Evolutionary conservation across 2,329 filamentous ascomycete species (phyloP).

Genomic region (Penicillium sclerotigenum): DNA sequence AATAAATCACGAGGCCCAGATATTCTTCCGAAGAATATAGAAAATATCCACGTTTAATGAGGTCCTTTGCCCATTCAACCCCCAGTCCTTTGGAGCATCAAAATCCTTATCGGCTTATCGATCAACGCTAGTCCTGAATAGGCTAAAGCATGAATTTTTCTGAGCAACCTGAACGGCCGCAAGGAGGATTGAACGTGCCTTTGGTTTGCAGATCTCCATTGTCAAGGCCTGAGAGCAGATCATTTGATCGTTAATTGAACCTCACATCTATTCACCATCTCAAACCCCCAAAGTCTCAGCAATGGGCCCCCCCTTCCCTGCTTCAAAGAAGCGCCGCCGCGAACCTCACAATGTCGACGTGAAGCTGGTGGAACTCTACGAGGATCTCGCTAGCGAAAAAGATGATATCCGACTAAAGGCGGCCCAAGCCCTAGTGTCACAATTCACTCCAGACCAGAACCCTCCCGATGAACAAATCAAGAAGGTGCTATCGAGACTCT

Average conservation of each 20-base stretch:
- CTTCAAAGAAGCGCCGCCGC: conserved; percentile 43
- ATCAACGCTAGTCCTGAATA: conserved; percentile 15
- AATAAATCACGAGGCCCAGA: not conserved
- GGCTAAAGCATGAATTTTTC: conserved; percentile 18
- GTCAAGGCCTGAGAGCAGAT: not conserved
- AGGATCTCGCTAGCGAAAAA: conserved; percentile 48
- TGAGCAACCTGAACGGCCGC: conserved; percentile 9
- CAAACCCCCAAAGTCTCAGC: not conserved
- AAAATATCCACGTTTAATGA: not conserved
- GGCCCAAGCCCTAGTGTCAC: conserved; percentile 43
- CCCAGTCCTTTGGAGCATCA: not conserved
- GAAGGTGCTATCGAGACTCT: conserved; percentile 59
- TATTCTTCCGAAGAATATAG: not conserved
- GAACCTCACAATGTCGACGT: conserved; percentile 44
- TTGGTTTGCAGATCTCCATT: conserved; percentile 2
- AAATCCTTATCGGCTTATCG: conserved; percentile 25
- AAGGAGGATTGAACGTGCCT: conserved; percentile 12
- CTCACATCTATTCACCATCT: not conserved
- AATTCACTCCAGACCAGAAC: conserved; percentile 43
- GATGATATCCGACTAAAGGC: conserved; percentile 48
- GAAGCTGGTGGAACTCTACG: conserved; percentile 49
- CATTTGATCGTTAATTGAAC: not conserved
- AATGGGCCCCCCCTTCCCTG: conserved; percentile 28
- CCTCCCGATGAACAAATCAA: conserved; percentile 42
- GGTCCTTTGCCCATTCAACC: not conserved